Conservation (phyloP, 371 early-diverging fungal species). For the Mucor irregularis region DNA sequence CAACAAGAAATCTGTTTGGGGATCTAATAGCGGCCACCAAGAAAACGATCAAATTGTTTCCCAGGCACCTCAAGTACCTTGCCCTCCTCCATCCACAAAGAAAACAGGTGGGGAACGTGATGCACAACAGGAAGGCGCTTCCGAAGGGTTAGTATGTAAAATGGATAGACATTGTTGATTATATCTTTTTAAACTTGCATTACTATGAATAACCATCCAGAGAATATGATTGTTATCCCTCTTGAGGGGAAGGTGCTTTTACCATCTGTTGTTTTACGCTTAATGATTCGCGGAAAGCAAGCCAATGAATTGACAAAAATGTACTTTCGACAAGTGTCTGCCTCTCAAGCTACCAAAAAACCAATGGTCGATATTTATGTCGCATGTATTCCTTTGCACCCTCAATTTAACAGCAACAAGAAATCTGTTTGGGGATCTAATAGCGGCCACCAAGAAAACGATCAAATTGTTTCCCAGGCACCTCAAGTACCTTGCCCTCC, state of each 20-base stretch:
- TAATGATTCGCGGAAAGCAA: constrained; percentile 35
- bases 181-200: not conserved
- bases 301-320: constrained; percentile 33
- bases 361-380: constrained; percentile 13
- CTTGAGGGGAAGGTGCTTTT: constrained; percentile 37
- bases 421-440: too few species aligned
- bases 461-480: constrained; percentile 5
- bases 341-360: not conserved
- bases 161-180: too few species aligned
- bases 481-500: constrained; percentile 14
- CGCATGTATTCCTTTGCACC: constrained; percentile 27
- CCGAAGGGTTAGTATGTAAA: too few species aligned
- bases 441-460: not conserved
- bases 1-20: not conserved
- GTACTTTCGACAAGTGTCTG: constrained; percentile 18
- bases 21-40: not conserved
- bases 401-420: not conserved
- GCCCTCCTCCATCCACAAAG: too few species aligned
- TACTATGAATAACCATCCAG: constrained; percentile 12
- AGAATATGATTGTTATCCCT: constrained; percentile 30
- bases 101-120: too few species aligned
- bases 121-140: not conserved
- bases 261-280: constrained; percentile 35
- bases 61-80: constrained; percentile 20
- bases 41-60: not conserved